Evolutionary conservation across 129 eudicot genomes (phyloP).

Genomic region (Tagetes patula): DNA sequence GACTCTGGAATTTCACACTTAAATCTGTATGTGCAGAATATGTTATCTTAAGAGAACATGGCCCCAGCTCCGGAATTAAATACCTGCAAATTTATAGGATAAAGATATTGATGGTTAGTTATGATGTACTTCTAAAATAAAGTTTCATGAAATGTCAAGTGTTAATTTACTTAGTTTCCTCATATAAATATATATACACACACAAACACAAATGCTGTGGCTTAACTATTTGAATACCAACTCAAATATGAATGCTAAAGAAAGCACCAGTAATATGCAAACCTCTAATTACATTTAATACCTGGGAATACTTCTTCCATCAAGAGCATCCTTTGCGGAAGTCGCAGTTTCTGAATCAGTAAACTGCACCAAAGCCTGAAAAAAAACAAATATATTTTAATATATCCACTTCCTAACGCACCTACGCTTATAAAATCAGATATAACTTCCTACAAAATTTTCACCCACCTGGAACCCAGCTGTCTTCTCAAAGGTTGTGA

Average conservation of each 20-base stretch:
- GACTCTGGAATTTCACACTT: slow-evolving; percentile 93
- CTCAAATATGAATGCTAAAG: background rate
- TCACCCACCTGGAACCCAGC: slow-evolving; percentile 89
- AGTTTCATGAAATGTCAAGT: background rate
- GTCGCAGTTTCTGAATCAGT: slow-evolving; percentile 91
- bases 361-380: slow-evolving; percentile 90
- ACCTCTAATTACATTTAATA: slow-evolving; percentile 44
- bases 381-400: background rate
- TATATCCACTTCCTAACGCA: background rate
- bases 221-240: background rate
- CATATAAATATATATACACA: too few species aligned
- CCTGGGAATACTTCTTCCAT: slow-evolving; percentile 99
- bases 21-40: slow-evolving; percentile 97
- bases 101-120: slow-evolving; percentile 6
- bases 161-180: too few species aligned
- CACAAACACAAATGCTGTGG: too few species aligned
- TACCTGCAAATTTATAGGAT: slow-evolving; percentile 43
- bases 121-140: too few species aligned
- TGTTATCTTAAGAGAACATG: slow-evolving; percentile 77
- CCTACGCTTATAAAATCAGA: slow-evolving; percentile 6
- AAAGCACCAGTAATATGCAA: slow-evolving; percentile 2
- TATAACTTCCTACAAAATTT: background rate
- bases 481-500: slow-evolving; percentile 95
- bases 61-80: slow-evolving; percentile 86
- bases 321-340: slow-evolving; percentile 91